phyloP scores from a whole-genome alignment of 805 yeast genomes.

The Candida boleticola region DNA sequence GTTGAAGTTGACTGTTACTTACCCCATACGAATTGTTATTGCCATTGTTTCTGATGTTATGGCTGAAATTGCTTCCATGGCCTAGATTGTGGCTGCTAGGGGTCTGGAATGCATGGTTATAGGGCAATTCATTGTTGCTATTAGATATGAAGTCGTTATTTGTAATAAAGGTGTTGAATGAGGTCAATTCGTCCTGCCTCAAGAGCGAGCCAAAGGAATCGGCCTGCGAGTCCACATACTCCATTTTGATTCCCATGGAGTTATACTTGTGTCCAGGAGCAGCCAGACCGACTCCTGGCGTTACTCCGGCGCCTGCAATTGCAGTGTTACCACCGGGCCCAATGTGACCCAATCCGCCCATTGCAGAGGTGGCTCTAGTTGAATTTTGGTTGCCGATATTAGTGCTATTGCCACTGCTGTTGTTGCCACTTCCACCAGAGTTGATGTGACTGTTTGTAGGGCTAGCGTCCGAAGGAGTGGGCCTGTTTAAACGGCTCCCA shows the following conservation, averaged over 20 bases:
- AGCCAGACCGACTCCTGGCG: background rate
- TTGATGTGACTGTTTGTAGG: background rate
- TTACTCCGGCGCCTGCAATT: background rate
- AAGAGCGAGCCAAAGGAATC: conserved; percentile 1
- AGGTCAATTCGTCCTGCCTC: conserved; percentile 2
- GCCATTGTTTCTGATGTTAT: conserved; percentile 4
- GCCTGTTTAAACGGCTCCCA: background rate
- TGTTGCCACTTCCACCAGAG: background rate
- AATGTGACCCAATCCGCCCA: background rate
- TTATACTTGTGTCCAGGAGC: background rate
- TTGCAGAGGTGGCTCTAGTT: background rate
- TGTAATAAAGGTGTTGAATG: conserved; percentile 4
- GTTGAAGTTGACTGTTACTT: background rate
- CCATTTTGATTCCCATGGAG: background rate
- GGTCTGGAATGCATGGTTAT: background rate
- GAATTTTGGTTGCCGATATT: background rate
- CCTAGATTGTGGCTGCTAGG: conserved; percentile 1
- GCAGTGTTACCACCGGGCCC: background rate
- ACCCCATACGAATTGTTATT: background rate
- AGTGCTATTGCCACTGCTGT: background rate
- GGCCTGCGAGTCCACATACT: background rate
- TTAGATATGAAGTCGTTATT: conserved; percentile 6
- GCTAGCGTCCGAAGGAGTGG: background rate
- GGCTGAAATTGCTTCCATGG: background rate
- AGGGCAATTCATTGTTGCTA: background rate